Evolutionary conservation across 129 eudicot genomes (phyloP).

Genomic region (Pseudognaphalium luteoalbum): DNA sequence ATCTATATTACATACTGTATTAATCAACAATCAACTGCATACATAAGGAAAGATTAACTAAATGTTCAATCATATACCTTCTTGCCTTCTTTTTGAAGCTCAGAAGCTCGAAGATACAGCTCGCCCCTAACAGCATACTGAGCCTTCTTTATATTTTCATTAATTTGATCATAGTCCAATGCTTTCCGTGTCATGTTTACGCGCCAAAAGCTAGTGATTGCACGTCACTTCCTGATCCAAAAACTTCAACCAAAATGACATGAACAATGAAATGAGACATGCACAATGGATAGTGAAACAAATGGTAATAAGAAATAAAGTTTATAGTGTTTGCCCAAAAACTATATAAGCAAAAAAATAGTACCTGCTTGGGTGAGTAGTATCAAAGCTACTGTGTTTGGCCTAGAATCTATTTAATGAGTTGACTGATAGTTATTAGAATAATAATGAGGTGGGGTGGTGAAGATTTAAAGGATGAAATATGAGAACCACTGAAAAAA

Average conservation of each 20-base stretch:
- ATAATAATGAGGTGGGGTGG: constrained; percentile 10
- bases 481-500: constrained; percentile 60
- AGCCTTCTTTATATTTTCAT: constrained; percentile 92
- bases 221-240: not conserved
- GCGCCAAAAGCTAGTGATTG: not conserved
- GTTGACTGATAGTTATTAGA: too few species aligned
- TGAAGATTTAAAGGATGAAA: constrained; percentile 18
- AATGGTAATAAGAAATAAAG: not conserved
- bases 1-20: not conserved
- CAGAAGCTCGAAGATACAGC: constrained; percentile 96
- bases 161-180: constrained; percentile 74
- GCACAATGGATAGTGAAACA: too few species aligned
- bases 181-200: constrained; percentile 57
- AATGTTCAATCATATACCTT: constrained; percentile 49
- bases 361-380: not conserved
- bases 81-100: constrained; percentile 97
- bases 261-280: not conserved
- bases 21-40: not conserved
- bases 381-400: not conserved
- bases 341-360: not conserved
- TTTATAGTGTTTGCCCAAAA: not conserved
- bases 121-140: constrained; percentile 99
- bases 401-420: not conserved
- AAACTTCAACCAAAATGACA: too few species aligned
- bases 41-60: not conserved